phyloP scores from a whole-genome alignment of 352 stramenopile species.

The Pythium rhizo-oryzae region DNA sequence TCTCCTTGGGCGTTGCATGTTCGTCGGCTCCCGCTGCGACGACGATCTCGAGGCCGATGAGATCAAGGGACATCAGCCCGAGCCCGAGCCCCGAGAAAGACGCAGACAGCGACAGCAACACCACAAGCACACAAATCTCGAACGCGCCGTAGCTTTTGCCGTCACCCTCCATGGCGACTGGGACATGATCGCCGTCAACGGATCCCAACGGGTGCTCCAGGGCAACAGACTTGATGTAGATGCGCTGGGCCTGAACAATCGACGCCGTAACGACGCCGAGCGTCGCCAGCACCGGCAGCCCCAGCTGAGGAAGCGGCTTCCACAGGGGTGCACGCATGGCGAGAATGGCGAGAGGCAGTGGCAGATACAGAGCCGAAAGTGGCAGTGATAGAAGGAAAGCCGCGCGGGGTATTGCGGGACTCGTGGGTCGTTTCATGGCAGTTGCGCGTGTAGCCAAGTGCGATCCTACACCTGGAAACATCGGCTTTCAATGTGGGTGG shows the following conservation, averaged over 20 bases:
- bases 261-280: background rate
- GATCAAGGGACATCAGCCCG: constrained; percentile 97
- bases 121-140: constrained; percentile 51
- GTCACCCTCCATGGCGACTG: background rate
- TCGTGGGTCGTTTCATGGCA: background rate
- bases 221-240: background rate
- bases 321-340: background rate
- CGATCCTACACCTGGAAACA: background rate
- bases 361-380: no score
- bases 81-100: constrained; percentile 95
- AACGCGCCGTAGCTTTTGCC: constrained; percentile 24
- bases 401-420: no score
- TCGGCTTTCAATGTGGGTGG: no score
- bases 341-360: no score
- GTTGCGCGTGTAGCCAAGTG: background rate
- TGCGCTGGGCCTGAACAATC: background rate
- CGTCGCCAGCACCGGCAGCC: background rate
- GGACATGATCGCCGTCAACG: background rate
- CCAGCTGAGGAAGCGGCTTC: background rate
- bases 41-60: constrained; percentile 97
- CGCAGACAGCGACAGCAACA: constrained; percentile 85
- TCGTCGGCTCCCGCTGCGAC: constrained; percentile 90
- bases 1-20: constrained; percentile 65
- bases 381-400: no score
- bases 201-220: background rate